Evolutionary conservation across 2,329 filamentous ascomycete species (phyloP), one percentile per base, ranked within the genome.

Genomic region (Trematosphaeria pertusa): DNA sequence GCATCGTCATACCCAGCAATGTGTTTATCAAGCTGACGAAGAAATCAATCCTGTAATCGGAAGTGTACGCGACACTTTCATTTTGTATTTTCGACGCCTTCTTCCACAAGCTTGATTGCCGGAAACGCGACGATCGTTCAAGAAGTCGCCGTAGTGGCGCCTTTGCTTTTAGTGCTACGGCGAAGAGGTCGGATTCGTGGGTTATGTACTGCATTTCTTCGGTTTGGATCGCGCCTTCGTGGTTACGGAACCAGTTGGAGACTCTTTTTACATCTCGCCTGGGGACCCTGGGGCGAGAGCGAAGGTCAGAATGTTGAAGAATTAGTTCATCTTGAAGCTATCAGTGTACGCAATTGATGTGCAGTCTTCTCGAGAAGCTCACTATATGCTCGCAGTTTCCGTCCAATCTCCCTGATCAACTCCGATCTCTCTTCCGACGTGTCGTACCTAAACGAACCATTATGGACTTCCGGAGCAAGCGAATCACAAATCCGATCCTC

Each of bases 271-370:
- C 32, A 33, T 49, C 26, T 18, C 35, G 34, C 21, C 48, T 33
- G 6, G 46, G 37, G 3, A 45, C 42, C 22, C n/a, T n/a, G 15
- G 46, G 46, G 4, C 34, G 35, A 12, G 41, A 34, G 7, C 46
- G 46, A 4, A 52, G 40, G n/a, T 36, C 28, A 6, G 46, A 42
- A 14, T 46, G 32, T 34, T 52, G 50, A 24, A 51, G 38, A 11
- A 46, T 22, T 18, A 50, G 50, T 10, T 31, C 46, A 28, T 52
- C 50, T 46, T n/a, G n/a, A n/a, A n/a, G n/a, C n/a, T n/a, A n/a
- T n/a, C n/a, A n/a, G n/a, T n/a, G n/a, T n/a, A n/a, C n/a, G n/a
- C n/a, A n/a, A n/a, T n/a, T n/a, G n/a, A n/a, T n/a, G n/a, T n/a
- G n/a, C n/a, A n/a, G n/a, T 32, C 31, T 33, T 33, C 14, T 11